Conservation (phyloP, 192 early-diverging fungal species). For the Linnemannia schmuckeri region DNA sequence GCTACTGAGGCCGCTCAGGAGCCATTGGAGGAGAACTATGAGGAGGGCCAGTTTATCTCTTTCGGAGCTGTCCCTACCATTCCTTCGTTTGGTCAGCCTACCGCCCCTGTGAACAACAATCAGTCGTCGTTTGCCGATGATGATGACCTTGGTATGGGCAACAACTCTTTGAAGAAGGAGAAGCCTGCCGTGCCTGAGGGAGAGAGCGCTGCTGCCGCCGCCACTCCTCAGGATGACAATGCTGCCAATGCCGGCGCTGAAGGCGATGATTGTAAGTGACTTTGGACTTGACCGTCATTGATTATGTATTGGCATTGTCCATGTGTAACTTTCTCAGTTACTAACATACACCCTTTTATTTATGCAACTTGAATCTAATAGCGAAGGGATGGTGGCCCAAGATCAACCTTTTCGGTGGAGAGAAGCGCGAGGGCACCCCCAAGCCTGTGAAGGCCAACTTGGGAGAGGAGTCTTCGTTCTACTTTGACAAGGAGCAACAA, state of each 20-base stretch:
- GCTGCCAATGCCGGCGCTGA: slow-evolving; percentile 22
- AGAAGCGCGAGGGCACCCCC: slow-evolving; percentile 43
- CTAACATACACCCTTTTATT: background rate
- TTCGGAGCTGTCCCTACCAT: slow-evolving; percentile 53
- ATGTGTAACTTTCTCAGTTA: background rate
- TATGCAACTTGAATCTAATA: background rate
- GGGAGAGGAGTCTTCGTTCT: slow-evolving; percentile 86
- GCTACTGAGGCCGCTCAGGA: slow-evolving; percentile 20
- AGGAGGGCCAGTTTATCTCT: slow-evolving; percentile 48
- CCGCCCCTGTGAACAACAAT: slow-evolving; percentile 22
- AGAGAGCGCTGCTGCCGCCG: background rate
- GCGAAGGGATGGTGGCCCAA: slow-evolving; percentile 50
- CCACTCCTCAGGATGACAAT: background rate
- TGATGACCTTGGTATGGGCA: slow-evolving; percentile 75
- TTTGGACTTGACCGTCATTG: background rate
- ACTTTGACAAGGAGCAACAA: slow-evolving; percentile 88
- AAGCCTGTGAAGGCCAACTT: slow-evolving; percentile 85
- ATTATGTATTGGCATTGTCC: background rate
- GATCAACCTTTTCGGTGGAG: slow-evolving; percentile 43
- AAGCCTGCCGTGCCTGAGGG: slow-evolving; percentile 26
- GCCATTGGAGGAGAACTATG: slow-evolving; percentile 19
- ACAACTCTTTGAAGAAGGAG: slow-evolving; percentile 60
- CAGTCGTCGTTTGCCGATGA: slow-evolving; percentile 59
- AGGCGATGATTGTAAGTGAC: slow-evolving; percentile 40
- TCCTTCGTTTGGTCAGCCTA: slow-evolving; percentile 36